phyloP scores from a whole-genome alignment of 2,329 filamentous ascomycete genomes.

The Pseudogymnoascus sp. region DNA sequence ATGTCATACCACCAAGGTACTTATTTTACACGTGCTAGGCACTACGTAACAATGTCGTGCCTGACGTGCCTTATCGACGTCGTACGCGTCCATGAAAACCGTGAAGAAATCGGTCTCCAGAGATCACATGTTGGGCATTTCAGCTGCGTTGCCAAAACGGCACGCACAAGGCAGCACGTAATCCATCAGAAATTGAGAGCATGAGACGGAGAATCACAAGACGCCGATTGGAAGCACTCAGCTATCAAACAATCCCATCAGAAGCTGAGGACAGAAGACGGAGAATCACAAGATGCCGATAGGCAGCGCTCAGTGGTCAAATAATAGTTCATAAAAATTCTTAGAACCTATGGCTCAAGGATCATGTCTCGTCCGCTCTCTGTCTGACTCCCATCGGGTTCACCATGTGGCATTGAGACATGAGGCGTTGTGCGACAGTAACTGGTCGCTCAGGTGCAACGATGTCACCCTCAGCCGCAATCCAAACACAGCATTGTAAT shows the following conservation, averaged over 20 bases:
- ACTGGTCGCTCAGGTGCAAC: neutral
- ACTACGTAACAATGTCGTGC: conserved; percentile 4
- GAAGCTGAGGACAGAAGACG: neutral
- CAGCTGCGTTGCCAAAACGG: neutral
- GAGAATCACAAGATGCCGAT: neutral
- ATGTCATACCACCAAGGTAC: conserved; percentile 6
- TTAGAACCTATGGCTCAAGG: neutral
- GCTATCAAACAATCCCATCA: neutral
- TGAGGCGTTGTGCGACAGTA: neutral
- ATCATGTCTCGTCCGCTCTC: neutral
- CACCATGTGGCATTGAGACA: conserved; percentile 1
- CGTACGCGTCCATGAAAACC: neutral
- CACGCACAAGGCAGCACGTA: neutral
- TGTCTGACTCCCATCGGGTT: neutral
- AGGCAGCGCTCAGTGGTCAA: neutral
- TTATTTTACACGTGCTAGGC: neutral
- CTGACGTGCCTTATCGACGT: neutral
- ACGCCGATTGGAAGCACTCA: neutral
- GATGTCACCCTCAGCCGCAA: neutral
- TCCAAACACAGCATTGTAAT: neutral
- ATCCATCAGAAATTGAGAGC: neutral
- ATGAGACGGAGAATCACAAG: conserved; percentile 4
- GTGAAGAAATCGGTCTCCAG: neutral
- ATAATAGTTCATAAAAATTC: conserved; percentile 3
- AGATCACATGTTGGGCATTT: neutral